A percentile compares a stretch with the other conserved stretches of the same genome.
Evolutionary conservation across 1,139 yeast genomes (phyloP).

Genomic region (Debaryomyces udenii): DNA sequence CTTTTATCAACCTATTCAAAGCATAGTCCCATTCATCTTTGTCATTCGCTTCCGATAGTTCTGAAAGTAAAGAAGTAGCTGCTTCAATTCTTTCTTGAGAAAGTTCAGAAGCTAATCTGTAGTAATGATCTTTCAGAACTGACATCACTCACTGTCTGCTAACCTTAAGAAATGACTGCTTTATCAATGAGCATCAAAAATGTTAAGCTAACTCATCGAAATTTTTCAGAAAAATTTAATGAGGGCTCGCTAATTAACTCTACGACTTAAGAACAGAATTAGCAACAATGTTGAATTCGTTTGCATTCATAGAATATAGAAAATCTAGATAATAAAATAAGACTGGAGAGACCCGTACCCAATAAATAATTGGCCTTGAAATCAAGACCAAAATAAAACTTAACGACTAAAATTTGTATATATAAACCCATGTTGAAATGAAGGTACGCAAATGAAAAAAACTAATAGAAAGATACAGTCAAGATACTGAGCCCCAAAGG

Average conservation of each 20-base stretch:
- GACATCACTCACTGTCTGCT: conserved; percentile 29
- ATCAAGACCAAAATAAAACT: conserved; percentile 8
- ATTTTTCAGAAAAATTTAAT: conserved; percentile 3
- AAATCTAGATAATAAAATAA: conserved; percentile 8
- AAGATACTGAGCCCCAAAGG: conserved; percentile 5
- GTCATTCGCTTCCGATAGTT: conserved; percentile 48
- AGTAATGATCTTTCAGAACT: conserved; percentile 76
- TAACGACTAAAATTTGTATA: conserved; percentile 4
- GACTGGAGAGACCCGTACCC: conserved; percentile 10
- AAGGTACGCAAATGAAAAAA: conserved; percentile 10
- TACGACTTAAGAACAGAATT: conserved; percentile 1
- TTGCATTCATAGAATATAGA: conserved; percentile 11
- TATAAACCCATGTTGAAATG: conserved; percentile 20
- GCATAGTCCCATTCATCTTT: conserved; percentile 81
- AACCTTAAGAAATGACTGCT: neutral
- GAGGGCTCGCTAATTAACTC: conserved; percentile 7
- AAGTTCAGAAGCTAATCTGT: conserved; percentile 74
- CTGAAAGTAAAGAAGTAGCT: conserved; percentile 67
- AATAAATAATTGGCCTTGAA: conserved; percentile 6
- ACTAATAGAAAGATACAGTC: conserved; percentile 3
- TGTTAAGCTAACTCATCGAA: conserved; percentile 6
- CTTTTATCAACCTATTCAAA: conserved; percentile 72
- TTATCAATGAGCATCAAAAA: neutral
- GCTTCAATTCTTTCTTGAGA: conserved; percentile 73
- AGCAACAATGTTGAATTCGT: conserved; percentile 17